Percentiles rank a stretch among this genome's conserved stretches.
Conservation (phyloP, 192 early-diverging fungal species). For the Mortierella antarctica region DNA sequence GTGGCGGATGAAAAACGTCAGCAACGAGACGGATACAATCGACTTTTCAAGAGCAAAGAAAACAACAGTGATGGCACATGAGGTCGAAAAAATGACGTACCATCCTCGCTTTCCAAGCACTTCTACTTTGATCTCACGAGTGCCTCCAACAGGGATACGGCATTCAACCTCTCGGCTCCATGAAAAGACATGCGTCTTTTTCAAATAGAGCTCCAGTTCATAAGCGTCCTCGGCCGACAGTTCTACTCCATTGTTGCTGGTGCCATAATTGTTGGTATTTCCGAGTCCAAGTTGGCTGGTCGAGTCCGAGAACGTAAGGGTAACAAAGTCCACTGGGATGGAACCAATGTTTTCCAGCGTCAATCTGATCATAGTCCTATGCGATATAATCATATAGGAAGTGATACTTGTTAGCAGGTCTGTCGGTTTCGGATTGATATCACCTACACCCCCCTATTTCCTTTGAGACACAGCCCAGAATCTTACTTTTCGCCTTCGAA, state of each 20-base stretch:
- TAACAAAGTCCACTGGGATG: conserved; percentile 77
- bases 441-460: background rate
- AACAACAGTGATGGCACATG: background rate
- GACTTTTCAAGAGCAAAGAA: conserved; percentile 5
- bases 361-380: conserved; percentile 69
- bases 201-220: conserved; percentile 78
- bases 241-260: conserved; percentile 52
- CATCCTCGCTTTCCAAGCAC: conserved; percentile 80
- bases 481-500: conserved; percentile 84
- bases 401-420: background rate
- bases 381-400: background rate
- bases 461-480: background rate
- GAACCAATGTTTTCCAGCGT: conserved; percentile 81
- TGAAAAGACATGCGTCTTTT: conserved; percentile 64
- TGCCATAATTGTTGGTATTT: conserved; percentile 10
- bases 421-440: background rate
- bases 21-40: conserved; percentile 5
- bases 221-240: conserved; percentile 76
- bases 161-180: conserved; percentile 62
- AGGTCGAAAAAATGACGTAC: conserved; percentile 48
- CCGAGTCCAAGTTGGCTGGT: conserved; percentile 47
- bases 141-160: conserved; percentile 64
- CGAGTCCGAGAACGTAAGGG: conserved; percentile 66
- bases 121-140: conserved; percentile 65
- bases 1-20: background rate